Conservation (phyloP, 2,329 filamentous ascomycete species). For the Colletotrichum musae region DNA sequence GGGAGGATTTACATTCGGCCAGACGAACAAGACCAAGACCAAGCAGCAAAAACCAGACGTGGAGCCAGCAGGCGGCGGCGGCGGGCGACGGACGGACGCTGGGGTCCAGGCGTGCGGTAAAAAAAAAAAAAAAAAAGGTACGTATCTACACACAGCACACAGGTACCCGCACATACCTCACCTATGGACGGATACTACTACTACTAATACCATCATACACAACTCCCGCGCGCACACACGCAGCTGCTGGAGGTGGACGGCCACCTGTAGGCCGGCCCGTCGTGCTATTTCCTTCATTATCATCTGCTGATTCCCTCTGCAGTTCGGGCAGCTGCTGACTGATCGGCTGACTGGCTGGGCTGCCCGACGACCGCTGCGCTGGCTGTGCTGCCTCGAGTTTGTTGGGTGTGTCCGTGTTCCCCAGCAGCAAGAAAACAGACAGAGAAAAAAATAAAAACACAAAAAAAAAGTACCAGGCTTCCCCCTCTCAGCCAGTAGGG, state of each 20-base stretch:
- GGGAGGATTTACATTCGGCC: conserved; percentile 33
- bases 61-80: neutral
- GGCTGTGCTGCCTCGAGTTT: conserved; percentile 27
- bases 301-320: neutral
- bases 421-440: neutral
- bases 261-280: neutral
- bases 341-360: neutral
- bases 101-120: conserved; percentile 6
- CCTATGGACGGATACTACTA: no score
- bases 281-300: neutral
- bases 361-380: conserved; percentile 28
- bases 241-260: neutral
- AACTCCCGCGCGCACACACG: neutral
- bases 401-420: conserved; percentile 26
- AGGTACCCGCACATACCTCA: no score
- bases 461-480: neutral
- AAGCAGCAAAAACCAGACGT: neutral
- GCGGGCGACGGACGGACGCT: conserved; percentile 11
- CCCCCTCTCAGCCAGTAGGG: conserved; percentile 31
- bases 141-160: no score
- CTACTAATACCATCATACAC: neutral
- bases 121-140: no score
- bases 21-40: conserved; percentile 29
- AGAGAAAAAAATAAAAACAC: neutral
- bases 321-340: neutral